A percentile compares a stretch with the other conserved stretches of the same genome.
phyloP scores from a whole-genome alignment of 148 eudicot species.

The Cornus kousa region DNA sequence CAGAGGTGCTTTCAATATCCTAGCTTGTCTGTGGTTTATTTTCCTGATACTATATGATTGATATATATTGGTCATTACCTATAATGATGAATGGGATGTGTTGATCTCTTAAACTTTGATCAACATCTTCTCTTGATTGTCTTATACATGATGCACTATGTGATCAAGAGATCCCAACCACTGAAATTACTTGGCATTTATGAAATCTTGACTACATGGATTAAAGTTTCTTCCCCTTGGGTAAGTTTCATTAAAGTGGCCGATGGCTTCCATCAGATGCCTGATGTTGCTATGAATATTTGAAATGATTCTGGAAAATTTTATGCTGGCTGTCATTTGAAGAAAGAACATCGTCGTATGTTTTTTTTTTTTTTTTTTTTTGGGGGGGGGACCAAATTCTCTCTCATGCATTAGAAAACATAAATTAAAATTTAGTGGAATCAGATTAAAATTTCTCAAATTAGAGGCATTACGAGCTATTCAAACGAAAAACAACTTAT shows the following conservation, averaged over 20 bases:
- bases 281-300: not conserved
- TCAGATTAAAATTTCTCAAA: not conserved
- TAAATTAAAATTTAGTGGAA: not conserved
- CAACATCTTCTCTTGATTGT: not conserved
- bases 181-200: not conserved
- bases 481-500: not conserved
- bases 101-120: not conserved
- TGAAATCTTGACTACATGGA: not conserved
- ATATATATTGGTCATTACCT: not conserved
- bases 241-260: not conserved
- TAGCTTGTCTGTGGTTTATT: not conserved
- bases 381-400: not conserved
- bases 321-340: too few species aligned
- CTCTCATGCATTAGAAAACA: not conserved
- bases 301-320: not conserved
- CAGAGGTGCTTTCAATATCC: constrained; percentile 54
- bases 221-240: not conserved
- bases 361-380: too few species aligned
- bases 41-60: not conserved
- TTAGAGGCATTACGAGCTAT: not conserved
- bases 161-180: not conserved
- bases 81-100: not conserved
- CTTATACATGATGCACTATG: not conserved
- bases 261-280: not conserved
- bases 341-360: not conserved